Evolutionary conservation across 371 early-diverging fungal species (phyloP), one percentile per base, ranked within the genome.

Genomic region (Mortierella sp.): DNA sequence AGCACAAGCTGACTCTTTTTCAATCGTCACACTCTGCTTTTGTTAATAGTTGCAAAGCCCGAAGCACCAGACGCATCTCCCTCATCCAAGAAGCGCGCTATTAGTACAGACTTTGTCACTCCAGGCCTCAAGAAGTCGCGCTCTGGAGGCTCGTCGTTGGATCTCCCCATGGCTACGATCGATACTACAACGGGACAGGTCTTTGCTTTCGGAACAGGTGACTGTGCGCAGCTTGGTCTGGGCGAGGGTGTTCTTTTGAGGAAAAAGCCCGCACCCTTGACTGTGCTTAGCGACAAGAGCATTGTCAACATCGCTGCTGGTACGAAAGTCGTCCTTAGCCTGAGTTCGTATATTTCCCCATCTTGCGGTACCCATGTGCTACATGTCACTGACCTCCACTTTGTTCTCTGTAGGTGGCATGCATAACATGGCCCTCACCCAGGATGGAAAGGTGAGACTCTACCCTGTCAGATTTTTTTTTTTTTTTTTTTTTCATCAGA

Each of bases 201-300:
- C n/a, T 95, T 91, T 79, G 94, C 94, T 19, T 94, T 97, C 78
- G 99, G 99, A 24, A 92, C 89, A 30, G 97, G 97, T 57, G 95
- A 97, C 72, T 93, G 95, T 49, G 96, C 93, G 15, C 99, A 99
- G 86, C 90, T 98, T 30, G 99, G 99, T 27, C 82, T 97, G 17
- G 94, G 94, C 12, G 89, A 92, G 53, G 94, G 93, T 50, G 87
- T 88, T 61, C 50, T 85, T 15, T 87, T 88, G 59, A 85, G 88
- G 39, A 90, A 88, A 65, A 86, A 85, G 70, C 97, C 97, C 30
- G 87, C 83, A 61, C 85, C 86, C 23, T 70, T 96, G 7, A 70
- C 78, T 11, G 87, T 79, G 17, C 90, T 99, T 48, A 80, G 79
- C 21, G 81, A 81, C 60, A 70, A 81, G 34, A 73, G 88, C 6